Evolutionary conservation across 2,329 filamentous ascomycete species (phyloP).

Genomic region (Talaromyces sp.): DNA sequence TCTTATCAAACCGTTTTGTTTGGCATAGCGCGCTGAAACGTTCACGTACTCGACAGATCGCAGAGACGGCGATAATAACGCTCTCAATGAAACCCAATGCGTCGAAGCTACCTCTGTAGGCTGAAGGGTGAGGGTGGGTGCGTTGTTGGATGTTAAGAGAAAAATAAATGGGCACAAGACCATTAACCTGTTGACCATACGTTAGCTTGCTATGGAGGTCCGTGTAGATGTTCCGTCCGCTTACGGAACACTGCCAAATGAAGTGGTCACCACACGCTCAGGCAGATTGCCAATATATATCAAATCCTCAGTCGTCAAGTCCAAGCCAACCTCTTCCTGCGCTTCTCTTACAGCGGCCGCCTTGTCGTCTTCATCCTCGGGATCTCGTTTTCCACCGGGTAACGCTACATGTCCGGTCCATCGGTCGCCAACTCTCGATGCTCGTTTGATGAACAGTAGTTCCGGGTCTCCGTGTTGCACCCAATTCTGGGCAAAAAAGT

Average conservation of each 20-base stretch:
- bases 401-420: slow-evolving; percentile 68
- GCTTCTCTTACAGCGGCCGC: slow-evolving; percentile 63
- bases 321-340: slow-evolving; percentile 62
- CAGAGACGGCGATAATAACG: slow-evolving; percentile 57
- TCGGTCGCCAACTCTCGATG: slow-evolving; percentile 60
- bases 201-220: background rate
- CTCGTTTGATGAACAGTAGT: slow-evolving; percentile 67
- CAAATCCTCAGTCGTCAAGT: slow-evolving; percentile 49
- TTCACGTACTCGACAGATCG: slow-evolving; percentile 62
- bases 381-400: slow-evolving; percentile 64
- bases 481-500: slow-evolving; percentile 63
- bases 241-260: slow-evolving; percentile 62
- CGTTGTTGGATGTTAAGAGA: slow-evolving; percentile 54
- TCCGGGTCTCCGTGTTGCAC: slow-evolving; percentile 63
- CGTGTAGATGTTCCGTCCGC: slow-evolving; percentile 19
- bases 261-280: slow-evolving; percentile 62
- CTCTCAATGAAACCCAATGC: slow-evolving; percentile 65
- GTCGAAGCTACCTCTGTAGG: slow-evolving; percentile 65
- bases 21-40: slow-evolving; percentile 59
- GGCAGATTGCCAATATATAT: slow-evolving; percentile 59
- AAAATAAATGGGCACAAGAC: slow-evolving; percentile 67
- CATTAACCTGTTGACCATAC: slow-evolving; percentile 51
- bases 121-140: slow-evolving; percentile 59
- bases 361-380: slow-evolving; percentile 59
- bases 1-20: slow-evolving; percentile 52